Conservation (phyloP, 2,329 filamentous ascomycete species). For the Colletotrichum noveboracense region DNA sequence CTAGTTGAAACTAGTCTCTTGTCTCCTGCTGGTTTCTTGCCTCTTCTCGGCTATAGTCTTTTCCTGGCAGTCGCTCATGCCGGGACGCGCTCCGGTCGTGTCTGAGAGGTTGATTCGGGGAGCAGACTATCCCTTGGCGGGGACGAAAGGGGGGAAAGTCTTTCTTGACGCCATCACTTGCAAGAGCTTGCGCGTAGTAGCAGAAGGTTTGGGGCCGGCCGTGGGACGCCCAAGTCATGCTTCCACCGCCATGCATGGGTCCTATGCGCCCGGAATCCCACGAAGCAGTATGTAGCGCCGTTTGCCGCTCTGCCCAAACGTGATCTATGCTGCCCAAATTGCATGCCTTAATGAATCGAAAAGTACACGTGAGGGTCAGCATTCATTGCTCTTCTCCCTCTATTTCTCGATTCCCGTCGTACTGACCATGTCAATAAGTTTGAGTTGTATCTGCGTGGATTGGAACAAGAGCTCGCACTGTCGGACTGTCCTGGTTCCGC, state of each 20-base stretch:
- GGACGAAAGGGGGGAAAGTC: not conserved
- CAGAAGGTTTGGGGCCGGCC: not conserved
- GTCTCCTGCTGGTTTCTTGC: not conserved
- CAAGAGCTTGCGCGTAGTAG: not conserved
- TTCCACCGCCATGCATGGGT: not conserved
- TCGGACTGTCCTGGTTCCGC: not conserved
- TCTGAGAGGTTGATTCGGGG: not conserved
- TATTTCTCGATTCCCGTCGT: not conserved
- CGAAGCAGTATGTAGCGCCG: not conserved
- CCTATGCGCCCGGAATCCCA: constrained; percentile 3
- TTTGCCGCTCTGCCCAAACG: not conserved
- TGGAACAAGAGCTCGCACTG: not conserved
- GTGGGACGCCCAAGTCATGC: not conserved
- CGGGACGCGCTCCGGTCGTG: not conserved
- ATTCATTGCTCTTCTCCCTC: not conserved
- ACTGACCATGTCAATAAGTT: not conserved
- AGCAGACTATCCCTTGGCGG: not conserved
- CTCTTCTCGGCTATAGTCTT: not conserved
- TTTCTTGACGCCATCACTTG: not conserved
- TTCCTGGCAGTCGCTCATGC: not conserved
- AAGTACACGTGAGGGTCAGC: not conserved
- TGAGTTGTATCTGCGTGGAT: not conserved
- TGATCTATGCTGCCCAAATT: not conserved
- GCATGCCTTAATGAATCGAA: not conserved
- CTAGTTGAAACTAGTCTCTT: not conserved